phyloP scores from a whole-genome alignment of 177 flowering plant species.

The Tripterygium wilfordii region DNA sequence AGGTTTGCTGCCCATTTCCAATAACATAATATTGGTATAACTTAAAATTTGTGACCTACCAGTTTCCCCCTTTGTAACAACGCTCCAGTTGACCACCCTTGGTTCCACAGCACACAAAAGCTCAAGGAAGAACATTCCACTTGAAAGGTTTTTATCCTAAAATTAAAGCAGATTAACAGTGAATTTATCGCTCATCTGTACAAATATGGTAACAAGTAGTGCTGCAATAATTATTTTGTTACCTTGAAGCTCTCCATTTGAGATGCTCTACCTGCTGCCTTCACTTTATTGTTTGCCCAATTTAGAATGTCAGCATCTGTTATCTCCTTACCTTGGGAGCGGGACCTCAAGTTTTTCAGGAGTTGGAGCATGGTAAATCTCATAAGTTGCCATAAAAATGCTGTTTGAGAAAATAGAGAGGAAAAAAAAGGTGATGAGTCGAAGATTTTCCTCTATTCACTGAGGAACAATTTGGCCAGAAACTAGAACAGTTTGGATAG shows the following conservation, averaged over 20 bases:
- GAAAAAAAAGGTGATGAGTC: no score
- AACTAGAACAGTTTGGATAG: no score
- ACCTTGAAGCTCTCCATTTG: constrained; percentile 69
- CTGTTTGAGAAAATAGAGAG: no score
- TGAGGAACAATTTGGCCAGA: no score
- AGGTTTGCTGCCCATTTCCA: no score
- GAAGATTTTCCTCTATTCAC: no score
- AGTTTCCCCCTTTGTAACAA: constrained; percentile 51
- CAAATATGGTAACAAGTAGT: no score
- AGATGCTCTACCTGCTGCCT: constrained; percentile 36
- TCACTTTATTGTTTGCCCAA: constrained; percentile 66
- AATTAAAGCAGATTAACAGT: no score
- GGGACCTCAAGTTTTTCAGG: constrained; percentile 52
- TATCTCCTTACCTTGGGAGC: constrained; percentile 59
- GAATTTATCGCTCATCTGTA: no score
- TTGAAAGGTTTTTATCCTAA: constrained; percentile 56
- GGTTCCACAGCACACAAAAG: constrained; percentile 62
- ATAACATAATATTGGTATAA: no score
- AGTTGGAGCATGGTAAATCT: constrained; percentile 61
- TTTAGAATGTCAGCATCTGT: constrained; percentile 51
- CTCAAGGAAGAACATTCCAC: constrained; percentile 62
- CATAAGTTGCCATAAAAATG: constrained; percentile 70
- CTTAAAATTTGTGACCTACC: no score
- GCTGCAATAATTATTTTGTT: no score
- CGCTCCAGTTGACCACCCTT: constrained; percentile 65